Conservation (phyloP, 129 eudicot genomes). For the Chrysanthemum makinoi region DNA sequence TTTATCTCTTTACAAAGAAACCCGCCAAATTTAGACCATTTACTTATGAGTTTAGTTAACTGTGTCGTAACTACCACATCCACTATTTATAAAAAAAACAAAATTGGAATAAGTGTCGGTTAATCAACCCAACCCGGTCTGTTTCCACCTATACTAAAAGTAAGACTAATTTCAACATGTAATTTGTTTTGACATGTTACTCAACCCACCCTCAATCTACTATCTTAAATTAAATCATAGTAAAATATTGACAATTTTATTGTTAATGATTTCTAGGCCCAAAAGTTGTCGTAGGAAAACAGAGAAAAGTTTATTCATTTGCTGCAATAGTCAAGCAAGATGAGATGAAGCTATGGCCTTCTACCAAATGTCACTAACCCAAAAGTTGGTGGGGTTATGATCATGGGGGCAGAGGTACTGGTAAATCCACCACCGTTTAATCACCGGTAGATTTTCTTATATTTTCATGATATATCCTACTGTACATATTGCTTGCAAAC, state of each 20-base stretch:
- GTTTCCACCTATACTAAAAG: neutral
- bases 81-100: neutral
- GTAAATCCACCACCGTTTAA: slow-evolving; percentile 86
- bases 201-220: neutral
- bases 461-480: slow-evolving; percentile 10
- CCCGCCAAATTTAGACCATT: too few relatives aligned
- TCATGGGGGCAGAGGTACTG: slow-evolving; percentile 98
- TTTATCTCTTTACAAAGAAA: too few relatives aligned
- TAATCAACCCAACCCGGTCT: too few relatives aligned
- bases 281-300: slow-evolving; percentile 71
- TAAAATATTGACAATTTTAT: neutral
- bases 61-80: neutral
- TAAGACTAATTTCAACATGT: neutral
- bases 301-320: slow-evolving; percentile 89
- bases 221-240: neutral
- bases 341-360: slow-evolving; percentile 93
- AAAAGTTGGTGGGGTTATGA: slow-evolving; percentile 98
- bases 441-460: slow-evolving; percentile 77
- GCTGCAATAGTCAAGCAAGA: slow-evolving; percentile 98
- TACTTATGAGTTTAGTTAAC: too few relatives aligned
- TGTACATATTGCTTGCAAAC: neutral
- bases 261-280: slow-evolving; percentile 43
- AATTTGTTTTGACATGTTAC: neutral
- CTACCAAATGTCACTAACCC: slow-evolving; percentile 84
- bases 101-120: neutral